Evolutionary conservation across 1,284 basidiomycete genomes (phyloP).

Genomic region (Rhizoctonia solani): DNA sequence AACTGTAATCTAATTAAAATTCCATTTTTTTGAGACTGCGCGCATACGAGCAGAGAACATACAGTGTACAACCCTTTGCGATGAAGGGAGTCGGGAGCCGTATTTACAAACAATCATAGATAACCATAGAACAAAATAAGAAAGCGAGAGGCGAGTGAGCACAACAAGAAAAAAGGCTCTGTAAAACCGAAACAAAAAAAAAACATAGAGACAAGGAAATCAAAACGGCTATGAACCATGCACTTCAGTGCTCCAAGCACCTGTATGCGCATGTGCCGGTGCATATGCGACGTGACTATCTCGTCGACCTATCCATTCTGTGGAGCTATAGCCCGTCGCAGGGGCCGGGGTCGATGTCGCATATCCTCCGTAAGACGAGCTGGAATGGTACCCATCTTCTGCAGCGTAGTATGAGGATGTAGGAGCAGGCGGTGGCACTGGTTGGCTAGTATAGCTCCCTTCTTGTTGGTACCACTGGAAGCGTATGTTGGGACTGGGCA

Average conservation of each 20-base stretch:
- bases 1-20: too few species aligned
- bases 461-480: not conserved
- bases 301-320: not conserved
- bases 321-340: not conserved
- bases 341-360: not conserved
- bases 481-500: not conserved
- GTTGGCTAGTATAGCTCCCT: not conserved
- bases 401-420: conserved; percentile 11
- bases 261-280: not conserved
- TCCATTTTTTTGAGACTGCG: too few species aligned
- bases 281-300: not conserved
- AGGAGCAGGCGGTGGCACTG: not conserved
- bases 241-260: conserved; percentile 10
- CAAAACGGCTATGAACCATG: conserved; percentile 14
- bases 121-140: not conserved
- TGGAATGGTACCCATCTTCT: not conserved
- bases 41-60: too few species aligned
- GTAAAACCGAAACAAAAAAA: not conserved
- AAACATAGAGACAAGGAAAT: not conserved
- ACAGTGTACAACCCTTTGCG: too few species aligned
- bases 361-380: not conserved
- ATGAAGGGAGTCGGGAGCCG: too few species aligned
- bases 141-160: not conserved
- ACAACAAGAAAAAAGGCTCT: not conserved
- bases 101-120: too few species aligned